phyloP scores from a whole-genome alignment of 768 basidiomycete genomes.

The Ramaria sp. region DNA sequence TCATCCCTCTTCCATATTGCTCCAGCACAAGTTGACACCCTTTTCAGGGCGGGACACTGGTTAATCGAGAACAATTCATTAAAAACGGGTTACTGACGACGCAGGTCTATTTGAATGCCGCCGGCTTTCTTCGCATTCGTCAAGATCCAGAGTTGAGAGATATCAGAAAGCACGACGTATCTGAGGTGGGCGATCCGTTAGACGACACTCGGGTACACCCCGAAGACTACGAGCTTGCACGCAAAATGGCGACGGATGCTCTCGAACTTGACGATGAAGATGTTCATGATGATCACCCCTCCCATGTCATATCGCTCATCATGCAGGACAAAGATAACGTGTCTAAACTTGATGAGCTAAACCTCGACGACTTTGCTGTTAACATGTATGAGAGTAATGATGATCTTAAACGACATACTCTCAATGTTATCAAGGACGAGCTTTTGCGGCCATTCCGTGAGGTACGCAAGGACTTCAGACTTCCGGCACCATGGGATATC shows the following conservation, averaged over 20 bases:
- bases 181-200: conserved; percentile 75
- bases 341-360: conserved; percentile 79
- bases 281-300: conserved; percentile 83
- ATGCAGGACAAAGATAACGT: conserved; percentile 75
- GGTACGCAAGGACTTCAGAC: conserved; percentile 48
- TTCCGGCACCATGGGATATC: conserved; percentile 67
- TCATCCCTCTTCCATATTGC: conserved; percentile 11
- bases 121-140: conserved; percentile 81
- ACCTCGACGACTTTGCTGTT: conserved; percentile 91
- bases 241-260: conserved; percentile 97
- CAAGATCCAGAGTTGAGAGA: conserved; percentile 55
- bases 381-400: conserved; percentile 77
- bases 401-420: conserved; percentile 79
- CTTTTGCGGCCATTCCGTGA: conserved; percentile 75
- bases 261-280: conserved; percentile 98
- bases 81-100: conserved; percentile 69
- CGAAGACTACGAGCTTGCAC: conserved; percentile 93
- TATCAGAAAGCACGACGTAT: conserved; percentile 47
- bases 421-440: conserved; percentile 84
- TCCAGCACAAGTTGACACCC: not conserved
- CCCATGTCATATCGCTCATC: conserved; percentile 75
- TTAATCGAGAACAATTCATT: conserved; percentile 84
- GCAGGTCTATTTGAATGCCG: conserved; percentile 85
- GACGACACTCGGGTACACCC: conserved; percentile 95
- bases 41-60: conserved; percentile 69